A percentile compares a stretch with the other conserved stretches of the same genome.
phyloP scores from a whole-genome alignment of 768 basidiomycete species.

The Psilocybe subaeruginosa region DNA sequence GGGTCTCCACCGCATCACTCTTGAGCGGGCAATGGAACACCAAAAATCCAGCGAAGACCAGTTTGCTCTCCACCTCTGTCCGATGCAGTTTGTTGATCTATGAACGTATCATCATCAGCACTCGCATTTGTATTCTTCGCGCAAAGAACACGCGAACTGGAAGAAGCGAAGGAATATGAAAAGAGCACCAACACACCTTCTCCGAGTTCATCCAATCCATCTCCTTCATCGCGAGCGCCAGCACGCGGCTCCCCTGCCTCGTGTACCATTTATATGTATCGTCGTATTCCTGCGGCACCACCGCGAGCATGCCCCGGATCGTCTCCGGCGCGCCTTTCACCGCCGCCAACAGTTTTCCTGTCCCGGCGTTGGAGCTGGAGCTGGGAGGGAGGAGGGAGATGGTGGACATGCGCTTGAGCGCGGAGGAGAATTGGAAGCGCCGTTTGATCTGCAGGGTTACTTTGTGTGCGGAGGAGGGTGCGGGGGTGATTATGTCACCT shows the following conservation, averaged over 20 bases:
- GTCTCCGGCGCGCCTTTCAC: constrained; percentile 99
- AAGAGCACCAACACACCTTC: constrained; percentile 50
- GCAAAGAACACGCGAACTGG: too few species aligned
- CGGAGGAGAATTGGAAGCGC: constrained; percentile 97
- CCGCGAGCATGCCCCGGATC: constrained; percentile 82
- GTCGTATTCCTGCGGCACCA: constrained; percentile 82
- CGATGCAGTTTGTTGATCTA: constrained; percentile 91
- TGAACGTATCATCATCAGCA: background rate
- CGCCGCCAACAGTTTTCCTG: constrained; percentile 60
- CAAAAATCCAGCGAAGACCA: constrained; percentile 93
- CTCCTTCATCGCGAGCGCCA: constrained; percentile 89
- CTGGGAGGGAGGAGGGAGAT: constrained; percentile 62
- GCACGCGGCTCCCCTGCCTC: constrained; percentile 88
- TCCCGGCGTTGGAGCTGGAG: background rate
- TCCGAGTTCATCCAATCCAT: constrained; percentile 71
- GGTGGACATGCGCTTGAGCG: constrained; percentile 97
- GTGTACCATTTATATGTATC: constrained; percentile 96
- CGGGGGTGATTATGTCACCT: constrained; percentile 76
- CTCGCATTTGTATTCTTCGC: too few species aligned
- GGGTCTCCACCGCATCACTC: constrained; percentile 85
- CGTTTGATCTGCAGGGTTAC: constrained; percentile 76
- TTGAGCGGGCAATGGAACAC: constrained; percentile 99
- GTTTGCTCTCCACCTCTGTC: constrained; percentile 74
- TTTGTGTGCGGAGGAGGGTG: constrained; percentile 55
- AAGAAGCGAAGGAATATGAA: too few species aligned